Evolutionary conservation across 1,284 basidiomycete species (phyloP).

Genomic region (Irpex rosettiformis): DNA sequence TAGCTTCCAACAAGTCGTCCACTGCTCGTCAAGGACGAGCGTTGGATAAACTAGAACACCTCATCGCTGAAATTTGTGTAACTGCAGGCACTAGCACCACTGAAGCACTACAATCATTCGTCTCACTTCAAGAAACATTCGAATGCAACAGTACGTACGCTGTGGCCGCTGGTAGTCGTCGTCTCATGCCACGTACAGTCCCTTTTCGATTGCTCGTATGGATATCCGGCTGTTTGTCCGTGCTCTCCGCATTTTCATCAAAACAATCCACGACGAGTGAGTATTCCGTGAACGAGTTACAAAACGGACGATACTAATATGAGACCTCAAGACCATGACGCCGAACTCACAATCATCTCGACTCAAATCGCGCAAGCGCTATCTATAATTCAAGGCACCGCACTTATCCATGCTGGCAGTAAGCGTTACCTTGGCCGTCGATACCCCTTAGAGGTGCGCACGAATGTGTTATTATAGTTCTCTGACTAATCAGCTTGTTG

Average conservation of each 20-base stretch:
- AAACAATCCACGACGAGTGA: neutral
- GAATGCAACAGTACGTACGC: conserved; percentile 66
- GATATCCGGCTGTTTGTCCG: conserved; percentile 29
- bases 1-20: conserved; percentile 57
- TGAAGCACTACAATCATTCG: conserved; percentile 49
- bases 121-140: conserved; percentile 68
- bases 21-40: conserved; percentile 45
- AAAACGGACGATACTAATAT: neutral
- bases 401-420: conserved; percentile 63
- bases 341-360: conserved; percentile 40
- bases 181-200: conserved; percentile 37
- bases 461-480: conserved; percentile 1
- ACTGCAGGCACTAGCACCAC: conserved; percentile 31
- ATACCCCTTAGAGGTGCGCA: conserved; percentile 67
- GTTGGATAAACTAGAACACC: conserved; percentile 52
- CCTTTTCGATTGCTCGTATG: conserved; percentile 56
- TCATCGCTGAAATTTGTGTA: conserved; percentile 55
- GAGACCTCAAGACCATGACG: conserved; percentile 31
- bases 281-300: neutral
- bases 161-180: neutral
- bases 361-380: conserved; percentile 56
- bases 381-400: conserved; percentile 77
- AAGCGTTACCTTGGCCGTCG: conserved; percentile 70
- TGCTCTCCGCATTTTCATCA: conserved; percentile 11
- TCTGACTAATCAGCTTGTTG: neutral